Conservation (phyloP, 495 filamentous ascomycete genomes). For the Usnea hakonensis region DNA sequence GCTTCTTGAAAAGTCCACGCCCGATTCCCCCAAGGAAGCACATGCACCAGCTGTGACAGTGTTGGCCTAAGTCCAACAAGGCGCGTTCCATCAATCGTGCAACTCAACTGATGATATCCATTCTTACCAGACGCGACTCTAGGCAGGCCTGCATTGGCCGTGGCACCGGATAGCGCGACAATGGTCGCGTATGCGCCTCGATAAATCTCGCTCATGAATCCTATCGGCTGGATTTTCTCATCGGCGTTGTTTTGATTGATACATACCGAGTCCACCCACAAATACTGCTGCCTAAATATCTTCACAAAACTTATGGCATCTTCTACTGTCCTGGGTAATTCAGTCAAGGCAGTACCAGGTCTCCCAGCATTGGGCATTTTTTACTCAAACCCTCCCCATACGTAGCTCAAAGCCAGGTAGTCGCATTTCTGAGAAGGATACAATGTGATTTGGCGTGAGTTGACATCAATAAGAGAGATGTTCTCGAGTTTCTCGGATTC, state of each 20-base stretch:
- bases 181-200: conserved; percentile 26
- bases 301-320: conserved; percentile 29
- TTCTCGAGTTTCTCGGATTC: not conserved
- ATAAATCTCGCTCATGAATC: conserved; percentile 27
- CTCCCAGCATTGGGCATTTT: conserved; percentile 2
- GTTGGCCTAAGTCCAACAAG: conserved; percentile 14
- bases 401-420: conserved; percentile 14
- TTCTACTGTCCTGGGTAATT: conserved; percentile 18
- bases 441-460: not conserved
- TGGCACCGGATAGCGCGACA: conserved; percentile 20
- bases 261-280: conserved; percentile 37
- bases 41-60: not conserved
- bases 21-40: not conserved
- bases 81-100: not conserved
- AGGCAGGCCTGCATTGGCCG: conserved; percentile 10
- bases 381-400: conserved; percentile 12
- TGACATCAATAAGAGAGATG: not conserved
- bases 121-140: not conserved
- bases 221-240: conserved; percentile 29
- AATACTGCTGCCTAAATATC: conserved; percentile 26
- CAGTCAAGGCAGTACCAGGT: not conserved
- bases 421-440: not conserved
- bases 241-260: conserved; percentile 27
- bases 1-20: conserved; percentile 1
- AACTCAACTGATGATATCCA: conserved; percentile 1